Evolutionary conservation across 371 early-diverging fungal species (phyloP).

Genomic region (Dichotomocladium elegans): DNA sequence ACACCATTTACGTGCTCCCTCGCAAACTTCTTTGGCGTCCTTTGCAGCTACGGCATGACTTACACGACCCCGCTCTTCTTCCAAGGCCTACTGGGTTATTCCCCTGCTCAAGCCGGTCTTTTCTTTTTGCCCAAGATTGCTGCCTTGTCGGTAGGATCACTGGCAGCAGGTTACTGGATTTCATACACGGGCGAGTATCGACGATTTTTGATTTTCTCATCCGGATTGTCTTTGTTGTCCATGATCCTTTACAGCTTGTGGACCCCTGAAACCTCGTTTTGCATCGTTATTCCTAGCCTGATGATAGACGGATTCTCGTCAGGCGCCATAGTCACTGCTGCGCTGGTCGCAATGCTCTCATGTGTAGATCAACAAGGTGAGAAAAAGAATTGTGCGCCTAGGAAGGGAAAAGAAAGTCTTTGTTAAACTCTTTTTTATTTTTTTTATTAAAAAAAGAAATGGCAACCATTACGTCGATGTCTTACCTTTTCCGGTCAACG

Average conservation of each 20-base stretch:
- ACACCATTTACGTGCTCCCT: constrained; percentile 37
- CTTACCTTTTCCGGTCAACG: constrained; percentile 41
- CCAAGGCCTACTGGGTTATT: constrained; percentile 32
- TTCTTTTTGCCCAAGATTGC: constrained; percentile 35
- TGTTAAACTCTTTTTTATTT: neutral
- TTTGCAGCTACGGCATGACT: constrained; percentile 24
- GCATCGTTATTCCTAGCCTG: constrained; percentile 19
- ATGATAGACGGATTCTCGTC: constrained; percentile 41
- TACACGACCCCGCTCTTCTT: constrained; percentile 37
- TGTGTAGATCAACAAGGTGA: constrained; percentile 37
- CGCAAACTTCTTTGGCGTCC: constrained; percentile 31
- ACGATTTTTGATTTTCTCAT: constrained; percentile 16
- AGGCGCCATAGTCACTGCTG: constrained; percentile 39
- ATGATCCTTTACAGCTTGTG: constrained; percentile 25
- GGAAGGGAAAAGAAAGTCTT: too few species aligned
- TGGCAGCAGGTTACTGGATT: constrained; percentile 40
- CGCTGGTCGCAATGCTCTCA: constrained; percentile 47
- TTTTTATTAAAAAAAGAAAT: constrained; percentile 25
- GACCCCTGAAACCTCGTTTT: constrained; percentile 13
- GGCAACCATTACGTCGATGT: constrained; percentile 47
- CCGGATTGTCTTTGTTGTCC: constrained; percentile 11
- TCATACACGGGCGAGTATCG: constrained; percentile 41
- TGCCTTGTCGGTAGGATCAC: constrained; percentile 29
- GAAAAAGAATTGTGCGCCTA: neutral
- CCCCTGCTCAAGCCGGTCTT: constrained; percentile 37